These are phyloP conservation scores for Neolecta irregularis DNA, from an alignment of 1,139 yeast species.

Conservation along the genomic window DNA sequence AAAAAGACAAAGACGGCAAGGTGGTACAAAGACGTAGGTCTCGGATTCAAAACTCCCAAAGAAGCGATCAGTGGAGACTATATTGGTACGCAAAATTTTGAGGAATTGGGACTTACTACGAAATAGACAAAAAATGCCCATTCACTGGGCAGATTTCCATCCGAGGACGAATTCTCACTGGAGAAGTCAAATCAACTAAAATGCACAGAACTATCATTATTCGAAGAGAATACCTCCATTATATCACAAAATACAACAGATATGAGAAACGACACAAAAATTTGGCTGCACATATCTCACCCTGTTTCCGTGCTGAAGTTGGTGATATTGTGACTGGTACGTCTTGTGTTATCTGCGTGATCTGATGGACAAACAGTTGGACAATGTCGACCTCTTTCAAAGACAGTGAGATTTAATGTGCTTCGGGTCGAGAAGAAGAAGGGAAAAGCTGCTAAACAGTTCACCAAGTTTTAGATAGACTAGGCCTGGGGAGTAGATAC, in stretches of 20 bases:
- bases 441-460: constrained; percentile 70
- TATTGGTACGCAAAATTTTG: constrained; percentile 39
- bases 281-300: constrained; percentile 98
- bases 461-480: constrained; percentile 65
- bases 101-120: not conserved
- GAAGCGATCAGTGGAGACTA: constrained; percentile 96
- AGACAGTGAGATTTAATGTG: constrained; percentile 98
- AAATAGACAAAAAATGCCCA: constrained; percentile 88
- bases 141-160: constrained; percentile 92
- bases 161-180: constrained; percentile 97
- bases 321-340: constrained; percentile 99
- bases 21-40: constrained; percentile 99
- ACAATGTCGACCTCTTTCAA: constrained; percentile 99
- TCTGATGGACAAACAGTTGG: too few species aligned
- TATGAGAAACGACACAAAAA: constrained; percentile 99
- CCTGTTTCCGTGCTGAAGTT: constrained; percentile 99
- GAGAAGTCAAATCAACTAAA: constrained; percentile 97
- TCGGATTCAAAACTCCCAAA: constrained; percentile 99
- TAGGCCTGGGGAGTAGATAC: constrained; percentile 3
- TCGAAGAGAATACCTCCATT: constrained; percentile 99
- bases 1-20: constrained; percentile 63
- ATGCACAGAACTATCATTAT: constrained; percentile 99
- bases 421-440: constrained; percentile 74
- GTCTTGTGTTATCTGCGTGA: too few species aligned
- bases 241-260: constrained; percentile 99